A percentile compares a stretch with the other conserved stretches of the same genome.
Evolutionary conservation across 1,284 basidiomycete species (phyloP).

Genomic region (Melampsora americana): DNA sequence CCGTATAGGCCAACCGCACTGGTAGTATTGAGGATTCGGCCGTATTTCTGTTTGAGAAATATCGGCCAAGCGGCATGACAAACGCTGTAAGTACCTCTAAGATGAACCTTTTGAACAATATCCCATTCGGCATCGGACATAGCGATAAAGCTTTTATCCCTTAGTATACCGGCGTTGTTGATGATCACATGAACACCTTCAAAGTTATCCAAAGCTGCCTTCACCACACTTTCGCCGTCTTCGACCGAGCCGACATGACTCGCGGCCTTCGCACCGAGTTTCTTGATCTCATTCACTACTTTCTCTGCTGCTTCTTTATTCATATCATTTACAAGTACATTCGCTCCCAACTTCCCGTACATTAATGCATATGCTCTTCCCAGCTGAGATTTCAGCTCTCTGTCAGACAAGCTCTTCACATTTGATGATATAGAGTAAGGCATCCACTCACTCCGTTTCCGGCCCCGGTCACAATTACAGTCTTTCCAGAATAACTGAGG

Average conservation of each 20-base stretch:
- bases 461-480: constrained; percentile 89
- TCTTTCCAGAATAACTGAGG: constrained; percentile 82
- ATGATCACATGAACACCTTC: constrained; percentile 73
- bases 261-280: constrained; percentile 84
- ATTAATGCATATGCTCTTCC: constrained; percentile 87
- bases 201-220: constrained; percentile 72
- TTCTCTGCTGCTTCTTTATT: constrained; percentile 75
- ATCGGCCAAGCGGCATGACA: constrained; percentile 69
- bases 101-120: constrained; percentile 79
- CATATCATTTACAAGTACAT: constrained; percentile 95
- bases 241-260: constrained; percentile 80
- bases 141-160: constrained; percentile 78
- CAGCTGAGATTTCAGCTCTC: constrained; percentile 63
- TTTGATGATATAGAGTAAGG: too few relatives aligned
- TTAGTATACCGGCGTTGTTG: constrained; percentile 90
- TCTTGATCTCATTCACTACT: constrained; percentile 81
- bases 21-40: constrained; percentile 88
- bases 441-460: constrained; percentile 69
- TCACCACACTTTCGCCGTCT: constrained; percentile 85
- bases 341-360: constrained; percentile 86
- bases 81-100: constrained; percentile 62
- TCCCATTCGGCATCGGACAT: constrained; percentile 96
- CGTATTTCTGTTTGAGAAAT: constrained; percentile 75
- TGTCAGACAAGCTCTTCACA: too few relatives aligned
- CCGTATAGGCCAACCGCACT: constrained; percentile 90